Conservation (phyloP, 2,329 filamentous ascomycete genomes). For the Talaromyces pinophilus region DNA sequence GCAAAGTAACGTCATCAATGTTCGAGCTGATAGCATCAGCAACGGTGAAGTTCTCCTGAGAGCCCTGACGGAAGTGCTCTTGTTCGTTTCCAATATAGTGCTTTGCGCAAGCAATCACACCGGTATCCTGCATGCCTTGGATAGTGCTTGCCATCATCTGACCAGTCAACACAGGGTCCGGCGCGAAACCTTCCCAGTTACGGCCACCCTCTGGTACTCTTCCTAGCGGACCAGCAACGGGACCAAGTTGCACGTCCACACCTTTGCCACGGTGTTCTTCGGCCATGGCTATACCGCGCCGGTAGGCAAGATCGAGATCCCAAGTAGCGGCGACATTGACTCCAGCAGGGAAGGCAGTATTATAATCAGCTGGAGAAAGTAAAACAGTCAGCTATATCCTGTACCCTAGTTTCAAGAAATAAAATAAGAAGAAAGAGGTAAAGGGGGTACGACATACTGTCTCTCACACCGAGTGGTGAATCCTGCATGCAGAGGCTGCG, state of each 20-base stretch:
- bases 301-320: constrained; percentile 69
- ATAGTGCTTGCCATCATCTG: constrained; percentile 71
- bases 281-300: constrained; percentile 72
- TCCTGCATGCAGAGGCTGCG: constrained; percentile 83
- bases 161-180: constrained; percentile 75
- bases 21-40: constrained; percentile 63
- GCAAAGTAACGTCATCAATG: constrained; percentile 64
- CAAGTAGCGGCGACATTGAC: constrained; percentile 82
- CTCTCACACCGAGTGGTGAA: constrained; percentile 76
- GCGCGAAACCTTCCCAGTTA: constrained; percentile 68
- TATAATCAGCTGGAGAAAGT: constrained; percentile 63
- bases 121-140: constrained; percentile 76
- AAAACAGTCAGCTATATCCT: background rate
- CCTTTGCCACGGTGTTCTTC: constrained; percentile 74
- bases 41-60: constrained; percentile 62
- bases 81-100: constrained; percentile 75
- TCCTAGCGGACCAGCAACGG: constrained; percentile 73
- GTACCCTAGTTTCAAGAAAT: background rate
- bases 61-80: constrained; percentile 67
- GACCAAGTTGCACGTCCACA: constrained; percentile 72
- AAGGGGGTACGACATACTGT: constrained; percentile 46
- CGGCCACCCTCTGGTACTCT: constrained; percentile 67
- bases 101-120: constrained; percentile 81
- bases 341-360: constrained; percentile 77
- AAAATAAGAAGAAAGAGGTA: no score